Percentiles rank a stretch among this genome's conserved stretches.
Evolutionary conservation across 495 filamentous ascomycete genomes (phyloP).

Genomic region (Hypoxylon lienhwacheense): DNA sequence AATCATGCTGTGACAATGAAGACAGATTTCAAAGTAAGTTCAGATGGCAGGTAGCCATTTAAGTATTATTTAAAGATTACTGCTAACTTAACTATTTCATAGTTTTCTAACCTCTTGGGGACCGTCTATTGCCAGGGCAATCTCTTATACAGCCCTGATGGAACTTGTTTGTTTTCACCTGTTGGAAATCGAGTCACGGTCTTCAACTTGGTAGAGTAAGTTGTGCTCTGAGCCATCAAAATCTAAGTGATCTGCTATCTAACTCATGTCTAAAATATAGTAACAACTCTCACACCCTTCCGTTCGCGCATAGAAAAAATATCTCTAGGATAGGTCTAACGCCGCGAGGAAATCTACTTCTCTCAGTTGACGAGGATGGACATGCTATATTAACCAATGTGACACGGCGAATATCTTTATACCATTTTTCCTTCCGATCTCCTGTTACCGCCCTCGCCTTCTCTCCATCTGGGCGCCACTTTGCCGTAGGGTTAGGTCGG

Average conservation of each 20-base stretch:
- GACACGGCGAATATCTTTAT: slow-evolving; percentile 76
- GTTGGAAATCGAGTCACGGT: slow-evolving; percentile 95
- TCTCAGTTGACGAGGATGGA: slow-evolving; percentile 93
- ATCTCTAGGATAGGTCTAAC: slow-evolving; percentile 84
- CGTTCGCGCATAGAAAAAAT: slow-evolving; percentile 91
- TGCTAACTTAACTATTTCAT: slow-evolving; percentile 10
- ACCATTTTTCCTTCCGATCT: slow-evolving; percentile 92
- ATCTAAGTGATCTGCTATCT: slow-evolving; percentile 8
- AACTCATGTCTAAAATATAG: slow-evolving; percentile 50
- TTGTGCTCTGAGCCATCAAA: neutral
- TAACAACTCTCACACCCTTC: slow-evolving; percentile 94
- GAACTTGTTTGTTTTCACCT: slow-evolving; percentile 91
- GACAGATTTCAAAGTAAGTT: slow-evolving; percentile 89
- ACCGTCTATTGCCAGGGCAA: slow-evolving; percentile 98
- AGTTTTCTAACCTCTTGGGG: slow-evolving; percentile 95
- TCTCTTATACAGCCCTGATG: slow-evolving; percentile 94
- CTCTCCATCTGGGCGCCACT: slow-evolving; percentile 86
- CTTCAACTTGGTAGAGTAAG: slow-evolving; percentile 93
- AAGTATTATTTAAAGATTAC: too few species aligned
- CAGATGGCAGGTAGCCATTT: too few species aligned
- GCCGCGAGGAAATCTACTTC: slow-evolving; percentile 84
- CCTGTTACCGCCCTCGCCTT: slow-evolving; percentile 82
- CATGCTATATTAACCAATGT: slow-evolving; percentile 90
- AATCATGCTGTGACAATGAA: slow-evolving; percentile 67
- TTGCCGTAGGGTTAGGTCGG: slow-evolving; percentile 81